Evolutionary conservation across 2,329 filamentous ascomycete species (phyloP), one percentile per base, ranked within the genome.

Genomic region (Daldinia sp.): DNA sequence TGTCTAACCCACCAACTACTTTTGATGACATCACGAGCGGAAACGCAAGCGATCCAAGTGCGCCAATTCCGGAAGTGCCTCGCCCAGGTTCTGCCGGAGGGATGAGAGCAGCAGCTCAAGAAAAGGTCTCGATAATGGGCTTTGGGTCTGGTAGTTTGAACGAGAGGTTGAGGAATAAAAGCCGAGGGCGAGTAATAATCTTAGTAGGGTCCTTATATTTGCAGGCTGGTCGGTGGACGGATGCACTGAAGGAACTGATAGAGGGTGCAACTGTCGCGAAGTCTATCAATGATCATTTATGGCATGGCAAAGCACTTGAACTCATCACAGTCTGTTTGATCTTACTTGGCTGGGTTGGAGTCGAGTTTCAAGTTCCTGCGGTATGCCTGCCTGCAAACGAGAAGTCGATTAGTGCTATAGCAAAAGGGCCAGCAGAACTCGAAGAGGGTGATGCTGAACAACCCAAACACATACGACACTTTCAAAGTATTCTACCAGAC

Each of bases 221-320:
- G 73, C 92, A 94, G 79, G 92, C 93, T 60, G 96, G 96, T 28
- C 89, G 94, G 69, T 98, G 96, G 94, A 88, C 86, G 54, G 94
- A 98, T 81, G 94, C 95, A 6, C 80, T 98, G 51, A 92, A 89
- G 78, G 93, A 97, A 77, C 87, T 98, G 23, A 85, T 89, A 9
- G 95, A 98, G 67, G 93, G 92, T 60, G 94, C 92, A 1, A 87
- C 88, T 9, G 89, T 91, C 73, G 91, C 93, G 15, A 91, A 93
- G 74, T 90, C 89, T 41, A 87, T 92, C 65, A 94, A 93, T 74
- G 96, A 99, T 80, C 93, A 97, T 79, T 79, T 98, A n/a, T 99
- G 96, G 95, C 93, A 98, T 81, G 96, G 93, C 18, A 98, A 98
- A 80, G 94, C 93, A 0, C 84, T 99, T 20, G 97, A 99, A 78